Evolutionary conservation across 768 basidiomycete species (phyloP).

Genomic region (Leccinum longicurvipes): DNA sequence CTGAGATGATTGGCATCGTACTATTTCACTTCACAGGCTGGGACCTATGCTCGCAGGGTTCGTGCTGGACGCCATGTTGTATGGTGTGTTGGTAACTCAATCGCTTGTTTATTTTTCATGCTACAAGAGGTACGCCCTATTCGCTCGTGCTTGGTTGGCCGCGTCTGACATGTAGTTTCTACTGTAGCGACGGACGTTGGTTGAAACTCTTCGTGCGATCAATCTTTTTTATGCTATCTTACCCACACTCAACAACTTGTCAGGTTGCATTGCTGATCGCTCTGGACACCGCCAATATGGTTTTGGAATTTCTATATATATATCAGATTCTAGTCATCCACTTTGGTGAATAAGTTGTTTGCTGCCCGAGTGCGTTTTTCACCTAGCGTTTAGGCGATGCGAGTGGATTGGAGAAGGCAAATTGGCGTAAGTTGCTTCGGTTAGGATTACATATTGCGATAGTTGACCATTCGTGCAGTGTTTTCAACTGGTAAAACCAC

Average conservation of each 20-base stretch:
- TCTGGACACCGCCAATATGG: slow-evolving; percentile 24
- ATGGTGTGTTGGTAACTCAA: slow-evolving; percentile 35
- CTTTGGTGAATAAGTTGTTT: slow-evolving; percentile 18
- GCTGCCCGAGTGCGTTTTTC: not conserved
- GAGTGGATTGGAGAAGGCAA: slow-evolving; percentile 9
- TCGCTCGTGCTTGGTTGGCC: not conserved
- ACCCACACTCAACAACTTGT: not conserved
- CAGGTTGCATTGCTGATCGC: slow-evolving; percentile 22
- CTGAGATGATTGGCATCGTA: not conserved
- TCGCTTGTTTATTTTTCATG: slow-evolving; percentile 30
- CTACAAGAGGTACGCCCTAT: slow-evolving; percentile 23
- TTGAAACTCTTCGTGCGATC: slow-evolving; percentile 23
- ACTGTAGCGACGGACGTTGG: slow-evolving; percentile 19
- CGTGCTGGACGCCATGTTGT: slow-evolving; percentile 34
- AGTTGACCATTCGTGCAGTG: slow-evolving; percentile 12
- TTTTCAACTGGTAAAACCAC: slow-evolving; percentile 26
- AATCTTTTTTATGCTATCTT: not conserved
- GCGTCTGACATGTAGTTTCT: not conserved
- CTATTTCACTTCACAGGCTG: slow-evolving; percentile 17
- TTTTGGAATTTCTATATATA: slow-evolving; percentile 25
- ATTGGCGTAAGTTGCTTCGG: slow-evolving; percentile 18
- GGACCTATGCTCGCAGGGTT: slow-evolving; percentile 37
- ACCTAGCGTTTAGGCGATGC: slow-evolving; percentile 12
- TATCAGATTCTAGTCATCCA: slow-evolving; percentile 24
- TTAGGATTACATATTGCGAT: not conserved